Evolutionary conservation across 805 yeast genomes (phyloP).

Genomic region (Saccharomyces eubayanus): DNA sequence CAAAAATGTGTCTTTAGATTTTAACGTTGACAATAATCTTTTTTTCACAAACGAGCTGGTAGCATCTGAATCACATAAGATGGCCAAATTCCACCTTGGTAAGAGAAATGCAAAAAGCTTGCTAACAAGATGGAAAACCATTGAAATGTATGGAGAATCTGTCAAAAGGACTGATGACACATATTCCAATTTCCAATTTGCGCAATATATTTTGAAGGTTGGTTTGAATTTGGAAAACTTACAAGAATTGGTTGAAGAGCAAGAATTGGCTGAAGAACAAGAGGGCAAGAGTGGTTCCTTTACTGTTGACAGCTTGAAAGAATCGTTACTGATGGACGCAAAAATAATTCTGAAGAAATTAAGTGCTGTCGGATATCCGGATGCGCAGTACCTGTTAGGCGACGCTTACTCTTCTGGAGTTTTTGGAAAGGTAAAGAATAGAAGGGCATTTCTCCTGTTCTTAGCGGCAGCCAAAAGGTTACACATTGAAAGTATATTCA

Average conservation of each 20-base stretch:
- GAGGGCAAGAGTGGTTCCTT: background rate
- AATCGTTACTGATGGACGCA: slow-evolving; percentile 66
- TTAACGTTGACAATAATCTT: background rate
- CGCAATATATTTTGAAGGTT: slow-evolving; percentile 81
- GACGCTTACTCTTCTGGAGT: slow-evolving; percentile 81
- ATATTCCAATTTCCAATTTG: slow-evolving; percentile 74
- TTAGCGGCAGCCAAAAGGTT: slow-evolving; percentile 86
- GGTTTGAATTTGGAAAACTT: slow-evolving; percentile 50
- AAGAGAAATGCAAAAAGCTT: slow-evolving; percentile 39
- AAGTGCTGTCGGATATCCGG: slow-evolving; percentile 68
- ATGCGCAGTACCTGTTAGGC: slow-evolving; percentile 81
- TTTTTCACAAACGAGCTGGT: slow-evolving; percentile 31
- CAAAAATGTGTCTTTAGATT: background rate
- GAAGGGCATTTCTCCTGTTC: slow-evolving; percentile 65
- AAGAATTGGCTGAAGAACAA: background rate
- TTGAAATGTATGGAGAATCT: slow-evolving; percentile 78
- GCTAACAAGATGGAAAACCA: slow-evolving; percentile 70
- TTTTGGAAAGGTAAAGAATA: slow-evolving; percentile 65
- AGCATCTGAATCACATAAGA: slow-evolving; percentile 45
- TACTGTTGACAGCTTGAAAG: slow-evolving; percentile 27
- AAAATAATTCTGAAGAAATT: slow-evolving; percentile 54
- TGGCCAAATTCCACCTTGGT: slow-evolving; percentile 47
- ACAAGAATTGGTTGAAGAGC: background rate
- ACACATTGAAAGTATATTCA: slow-evolving; percentile 79
- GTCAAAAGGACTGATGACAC: slow-evolving; percentile 83